Percentiles rank a stretch among this genome's conserved stretches.
Evolutionary conservation across 768 basidiomycete genomes (phyloP).

Genomic region (Leccinum variicolor): DNA sequence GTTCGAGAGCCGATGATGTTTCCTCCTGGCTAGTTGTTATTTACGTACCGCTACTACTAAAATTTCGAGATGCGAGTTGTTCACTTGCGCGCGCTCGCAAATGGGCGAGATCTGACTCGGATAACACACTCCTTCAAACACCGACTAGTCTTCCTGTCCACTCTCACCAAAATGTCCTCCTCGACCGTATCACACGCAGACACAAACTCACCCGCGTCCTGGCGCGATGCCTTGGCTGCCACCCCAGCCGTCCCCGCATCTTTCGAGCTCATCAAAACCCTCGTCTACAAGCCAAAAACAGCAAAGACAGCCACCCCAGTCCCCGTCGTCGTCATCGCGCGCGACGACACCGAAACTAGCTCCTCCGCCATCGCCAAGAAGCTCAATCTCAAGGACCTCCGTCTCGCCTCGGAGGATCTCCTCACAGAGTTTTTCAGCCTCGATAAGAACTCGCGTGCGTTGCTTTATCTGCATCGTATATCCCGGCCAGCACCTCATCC

Average conservation of each 20-base stretch:
- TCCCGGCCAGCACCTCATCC: not conserved
- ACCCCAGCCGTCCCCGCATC: slow-evolving; percentile 47
- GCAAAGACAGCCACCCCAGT: slow-evolving; percentile 84
- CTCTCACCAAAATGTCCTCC: slow-evolving; percentile 33
- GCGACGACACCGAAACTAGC: slow-evolving; percentile 81
- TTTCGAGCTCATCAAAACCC: slow-evolving; percentile 79
- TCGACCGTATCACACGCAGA: slow-evolving; percentile 51
- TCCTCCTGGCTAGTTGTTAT: slow-evolving; percentile 36
- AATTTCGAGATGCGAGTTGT: slow-evolving; percentile 25
- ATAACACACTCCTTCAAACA: slow-evolving; percentile 17
- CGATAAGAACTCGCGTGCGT: slow-evolving; percentile 84
- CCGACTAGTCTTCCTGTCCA: slow-evolving; percentile 5
- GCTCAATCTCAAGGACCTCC: slow-evolving; percentile 81
- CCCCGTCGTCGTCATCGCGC: slow-evolving; percentile 84
- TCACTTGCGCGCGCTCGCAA: slow-evolving; percentile 13
- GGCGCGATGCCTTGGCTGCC: slow-evolving; percentile 69
- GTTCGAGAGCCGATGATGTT: slow-evolving; percentile 71
- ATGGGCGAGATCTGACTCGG: slow-evolving; percentile 16
- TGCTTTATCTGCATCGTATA: not conserved
- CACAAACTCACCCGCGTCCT: slow-evolving; percentile 67
- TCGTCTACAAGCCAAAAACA: slow-evolving; percentile 95
- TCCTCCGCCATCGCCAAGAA: slow-evolving; percentile 75
- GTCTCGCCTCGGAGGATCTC: slow-evolving; percentile 83
- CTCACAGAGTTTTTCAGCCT: slow-evolving; percentile 80
- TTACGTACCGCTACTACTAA: slow-evolving; percentile 14